These are phyloP conservation scores for Albizia julibrissin DNA, from an alignment of 306 rosid genomes.

Conservation along the genomic window DNA sequence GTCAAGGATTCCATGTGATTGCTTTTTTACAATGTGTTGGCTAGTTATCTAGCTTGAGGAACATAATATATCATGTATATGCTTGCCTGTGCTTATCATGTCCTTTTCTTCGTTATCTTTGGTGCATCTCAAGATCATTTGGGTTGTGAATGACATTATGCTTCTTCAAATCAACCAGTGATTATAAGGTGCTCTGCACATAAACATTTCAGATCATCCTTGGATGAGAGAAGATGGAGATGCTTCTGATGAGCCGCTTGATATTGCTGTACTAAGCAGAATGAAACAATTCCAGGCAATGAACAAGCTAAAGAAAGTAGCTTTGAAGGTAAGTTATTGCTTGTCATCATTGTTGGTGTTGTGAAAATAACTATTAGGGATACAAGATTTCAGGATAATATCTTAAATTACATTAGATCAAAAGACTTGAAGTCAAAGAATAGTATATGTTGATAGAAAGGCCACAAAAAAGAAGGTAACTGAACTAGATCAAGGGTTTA, in stretches of 20 bases:
- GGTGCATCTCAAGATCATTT: slow-evolving; percentile 9
- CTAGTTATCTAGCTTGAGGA: slow-evolving; percentile 20
- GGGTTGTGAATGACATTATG: not conserved
- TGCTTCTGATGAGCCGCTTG: slow-evolving; percentile 94
- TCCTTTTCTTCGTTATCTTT: slow-evolving; percentile 5
- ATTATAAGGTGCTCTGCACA: slow-evolving; percentile 23
- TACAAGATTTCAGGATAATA: too few species aligned
- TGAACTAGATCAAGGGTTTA: slow-evolving; percentile 24
- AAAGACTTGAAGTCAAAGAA: too few species aligned
- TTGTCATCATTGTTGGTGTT: not conserved
- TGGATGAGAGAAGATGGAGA: slow-evolving; percentile 97
- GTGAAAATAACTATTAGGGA: not conserved
- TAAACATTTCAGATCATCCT: slow-evolving; percentile 77
- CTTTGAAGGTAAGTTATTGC: slow-evolving; percentile 65
- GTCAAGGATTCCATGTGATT: slow-evolving; percentile 3
- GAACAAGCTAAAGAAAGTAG: slow-evolving; percentile 97
- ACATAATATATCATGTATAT: not conserved
- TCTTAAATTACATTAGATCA: too few species aligned
- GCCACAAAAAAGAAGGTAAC: not conserved
- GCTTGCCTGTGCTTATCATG: not conserved
- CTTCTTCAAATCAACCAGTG: slow-evolving; percentile 21
- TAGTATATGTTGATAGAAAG: not conserved
- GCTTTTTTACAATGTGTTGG: slow-evolving; percentile 11
- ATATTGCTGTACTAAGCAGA: slow-evolving; percentile 87
- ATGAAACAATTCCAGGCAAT: slow-evolving; percentile 97